Evolutionary conservation across 306 rosid genomes (phyloP).

Genomic region (Albizia julibrissin): DNA sequence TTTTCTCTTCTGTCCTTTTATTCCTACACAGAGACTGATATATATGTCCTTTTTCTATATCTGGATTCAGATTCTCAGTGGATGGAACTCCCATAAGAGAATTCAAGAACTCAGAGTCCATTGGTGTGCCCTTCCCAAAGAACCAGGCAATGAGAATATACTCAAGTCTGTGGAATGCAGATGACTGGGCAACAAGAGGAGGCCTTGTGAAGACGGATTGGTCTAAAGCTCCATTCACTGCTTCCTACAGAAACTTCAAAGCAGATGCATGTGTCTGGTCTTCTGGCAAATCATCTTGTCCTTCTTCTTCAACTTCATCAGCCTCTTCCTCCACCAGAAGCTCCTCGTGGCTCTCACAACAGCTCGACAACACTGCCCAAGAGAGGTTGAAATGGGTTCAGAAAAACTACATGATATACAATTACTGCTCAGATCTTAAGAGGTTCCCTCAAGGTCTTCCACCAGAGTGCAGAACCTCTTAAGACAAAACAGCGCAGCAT

Average conservation of each 20-base stretch:
- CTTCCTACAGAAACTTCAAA: constrained; percentile 61
- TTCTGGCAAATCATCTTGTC: constrained; percentile 43
- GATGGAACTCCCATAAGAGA: constrained; percentile 74
- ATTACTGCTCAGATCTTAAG: constrained; percentile 54
- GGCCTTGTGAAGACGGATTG: constrained; percentile 75
- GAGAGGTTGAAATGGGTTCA: constrained; percentile 57
- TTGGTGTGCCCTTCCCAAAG: constrained; percentile 60
- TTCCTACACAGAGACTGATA: neutral
- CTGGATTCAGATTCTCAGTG: constrained; percentile 52
- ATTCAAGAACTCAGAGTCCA: constrained; percentile 68
- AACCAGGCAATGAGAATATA: constrained; percentile 61
- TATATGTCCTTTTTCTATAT: neutral
- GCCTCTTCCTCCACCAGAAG: neutral
- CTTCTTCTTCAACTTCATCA: constrained; percentile 28
- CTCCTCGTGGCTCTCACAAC: constrained; percentile 45
- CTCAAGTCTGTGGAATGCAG: constrained; percentile 76
- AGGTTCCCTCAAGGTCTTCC: constrained; percentile 68
- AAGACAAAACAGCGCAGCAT: neutral
- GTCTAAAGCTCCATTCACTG: constrained; percentile 61
- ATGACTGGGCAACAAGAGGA: constrained; percentile 90
- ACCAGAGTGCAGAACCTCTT: constrained; percentile 34
- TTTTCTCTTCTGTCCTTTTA: no score
- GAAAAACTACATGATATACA: constrained; percentile 64
- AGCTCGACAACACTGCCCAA: constrained; percentile 45
- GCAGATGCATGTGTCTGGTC: constrained; percentile 51